Percentiles rank a stretch among this genome's conserved stretches.
These are phyloP conservation scores for Claviceps sp. DNA, from an alignment of 2,329 filamentous ascomycete genomes.

Conservation along the genomic window DNA sequence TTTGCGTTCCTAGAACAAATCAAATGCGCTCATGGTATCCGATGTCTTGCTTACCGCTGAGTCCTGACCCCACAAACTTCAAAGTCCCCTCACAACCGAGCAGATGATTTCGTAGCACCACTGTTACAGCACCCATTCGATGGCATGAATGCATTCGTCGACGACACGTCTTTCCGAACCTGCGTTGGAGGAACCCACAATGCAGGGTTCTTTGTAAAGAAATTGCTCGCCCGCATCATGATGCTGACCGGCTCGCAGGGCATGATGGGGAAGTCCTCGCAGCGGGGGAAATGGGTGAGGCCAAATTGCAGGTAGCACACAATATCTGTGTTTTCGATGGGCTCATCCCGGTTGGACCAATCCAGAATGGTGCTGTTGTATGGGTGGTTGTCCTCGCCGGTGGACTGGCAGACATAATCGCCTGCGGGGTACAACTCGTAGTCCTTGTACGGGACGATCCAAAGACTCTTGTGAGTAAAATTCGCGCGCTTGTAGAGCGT, in stretches of 20 bases:
- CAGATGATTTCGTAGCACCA: conserved; percentile 6
- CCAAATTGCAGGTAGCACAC: conserved; percentile 39
- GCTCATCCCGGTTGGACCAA: conserved; percentile 36
- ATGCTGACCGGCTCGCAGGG: conserved; percentile 43
- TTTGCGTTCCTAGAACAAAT: too few relatives aligned
- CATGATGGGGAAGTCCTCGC: conserved; percentile 59
- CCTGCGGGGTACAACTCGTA: conserved; percentile 29
- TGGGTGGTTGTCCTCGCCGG: conserved; percentile 16
- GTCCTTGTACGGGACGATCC: conserved; percentile 29
- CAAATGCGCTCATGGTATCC: too few relatives aligned
- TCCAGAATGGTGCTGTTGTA: conserved; percentile 21
- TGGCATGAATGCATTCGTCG: conserved; percentile 9
- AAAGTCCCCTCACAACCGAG: conserved; percentile 8
- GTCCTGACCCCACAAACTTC: too few relatives aligned
- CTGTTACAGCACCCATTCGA: conserved; percentile 6
- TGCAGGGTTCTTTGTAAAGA: conserved; percentile 37
- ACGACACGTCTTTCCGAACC: conserved; percentile 19
- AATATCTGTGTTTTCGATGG: conserved; percentile 35
- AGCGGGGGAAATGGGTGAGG: conserved; percentile 47
- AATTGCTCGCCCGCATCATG: conserved; percentile 35
- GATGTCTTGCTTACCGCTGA: too few relatives aligned
- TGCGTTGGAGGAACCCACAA: conserved; percentile 33
- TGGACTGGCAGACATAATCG: conserved; percentile 32
- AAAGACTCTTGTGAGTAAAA: conserved; percentile 28
- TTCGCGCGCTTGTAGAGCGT: conserved; percentile 25